Conservation (phyloP, 2,329 filamentous ascomycete species). For the Colletotrichum sp. region DNA sequence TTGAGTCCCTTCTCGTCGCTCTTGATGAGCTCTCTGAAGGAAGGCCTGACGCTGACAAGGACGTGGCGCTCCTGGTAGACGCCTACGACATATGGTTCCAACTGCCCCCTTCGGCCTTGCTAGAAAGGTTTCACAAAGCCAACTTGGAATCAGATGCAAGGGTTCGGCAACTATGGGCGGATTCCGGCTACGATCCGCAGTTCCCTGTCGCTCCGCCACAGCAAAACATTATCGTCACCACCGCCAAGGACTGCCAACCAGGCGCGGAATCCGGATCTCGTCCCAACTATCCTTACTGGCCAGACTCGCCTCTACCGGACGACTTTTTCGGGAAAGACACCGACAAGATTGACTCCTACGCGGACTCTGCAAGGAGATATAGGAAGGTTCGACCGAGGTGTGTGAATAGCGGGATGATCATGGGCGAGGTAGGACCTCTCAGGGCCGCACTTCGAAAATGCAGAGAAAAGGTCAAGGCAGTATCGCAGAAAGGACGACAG, state of each 20-base stretch:
- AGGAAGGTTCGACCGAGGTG: slow-evolving; percentile 36
- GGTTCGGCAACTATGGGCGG: slow-evolving; percentile 27
- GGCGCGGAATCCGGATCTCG: slow-evolving; percentile 35
- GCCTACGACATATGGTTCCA: slow-evolving; percentile 46
- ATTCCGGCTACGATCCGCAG: not conserved
- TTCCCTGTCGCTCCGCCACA: slow-evolving; percentile 35
- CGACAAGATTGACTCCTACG: slow-evolving; percentile 28
- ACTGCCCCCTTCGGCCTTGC: slow-evolving; percentile 39
- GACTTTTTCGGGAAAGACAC: slow-evolving; percentile 39
- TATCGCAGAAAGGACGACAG: slow-evolving; percentile 33
- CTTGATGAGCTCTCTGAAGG: slow-evolving; percentile 32
- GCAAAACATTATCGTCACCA: slow-evolving; percentile 37
- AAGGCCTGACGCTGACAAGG: slow-evolving; percentile 27
- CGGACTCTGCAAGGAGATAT: slow-evolving; percentile 37
- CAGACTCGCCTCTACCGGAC: slow-evolving; percentile 35
- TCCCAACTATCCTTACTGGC: slow-evolving; percentile 41
- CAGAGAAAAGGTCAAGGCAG: slow-evolving; percentile 32
- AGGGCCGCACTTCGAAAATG: slow-evolving; percentile 27
- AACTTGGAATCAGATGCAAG: slow-evolving; percentile 38
- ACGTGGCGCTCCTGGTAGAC: slow-evolving; percentile 41
- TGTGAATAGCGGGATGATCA: slow-evolving; percentile 40
- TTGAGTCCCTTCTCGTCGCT: slow-evolving; percentile 37
- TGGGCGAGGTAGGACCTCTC: slow-evolving; percentile 36
- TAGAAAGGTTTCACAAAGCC: slow-evolving; percentile 38
- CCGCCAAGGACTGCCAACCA: slow-evolving; percentile 40